Evolutionary conservation across 768 basidiomycete species (phyloP), one percentile per base, ranked within the genome.

Genomic region (Sarcodon sp.): DNA sequence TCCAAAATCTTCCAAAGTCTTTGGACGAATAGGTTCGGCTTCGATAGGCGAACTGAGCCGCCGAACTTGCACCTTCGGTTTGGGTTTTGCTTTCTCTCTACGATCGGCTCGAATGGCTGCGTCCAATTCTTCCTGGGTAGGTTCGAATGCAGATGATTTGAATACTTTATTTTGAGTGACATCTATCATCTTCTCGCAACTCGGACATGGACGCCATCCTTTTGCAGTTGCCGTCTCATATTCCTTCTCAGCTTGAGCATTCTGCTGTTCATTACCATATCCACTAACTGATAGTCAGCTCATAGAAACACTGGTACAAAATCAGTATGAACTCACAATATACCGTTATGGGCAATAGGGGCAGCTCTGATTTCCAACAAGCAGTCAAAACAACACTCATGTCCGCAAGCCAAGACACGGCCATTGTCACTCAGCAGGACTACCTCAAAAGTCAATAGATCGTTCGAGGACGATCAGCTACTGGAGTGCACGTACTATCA

Each of bases 311-410:
- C 33, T 37, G 45, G 32, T 47, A 27, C 9, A 32, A 27, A 4
- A 36, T 18, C 18, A 11, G 31, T 1, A 11, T 11, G 31, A 4
- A 60, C 77, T 32, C 55, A 80, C 79, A 83, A 83, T 34, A 76
- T 68, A 1, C 79, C 77, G 51, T 80, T 62, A 49, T 79, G 79
- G 0, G 63, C 68, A 43, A 78, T 72, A 0, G 75, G 59, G 2
- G 77, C 65, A 45, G 71, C 73, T 38, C 67, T 67, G 32, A 80
- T 58, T 38, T 77, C 72, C 6, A 73, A 61, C n/a, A 75, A 57
- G 53, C 80, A 83, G 44, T 81, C 80, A 76, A 46, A 68, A 55
- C 86, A 87, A 35, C 83, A 70, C 48, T 79, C 75, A 54, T 87
- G 84, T 0, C 74, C 69, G 54, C 87, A 88, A 0, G 63, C 58